Base-by-base conservation (phyloP, 371 early-diverging fungal genomes). In the Mortierella sp. region DNA sequence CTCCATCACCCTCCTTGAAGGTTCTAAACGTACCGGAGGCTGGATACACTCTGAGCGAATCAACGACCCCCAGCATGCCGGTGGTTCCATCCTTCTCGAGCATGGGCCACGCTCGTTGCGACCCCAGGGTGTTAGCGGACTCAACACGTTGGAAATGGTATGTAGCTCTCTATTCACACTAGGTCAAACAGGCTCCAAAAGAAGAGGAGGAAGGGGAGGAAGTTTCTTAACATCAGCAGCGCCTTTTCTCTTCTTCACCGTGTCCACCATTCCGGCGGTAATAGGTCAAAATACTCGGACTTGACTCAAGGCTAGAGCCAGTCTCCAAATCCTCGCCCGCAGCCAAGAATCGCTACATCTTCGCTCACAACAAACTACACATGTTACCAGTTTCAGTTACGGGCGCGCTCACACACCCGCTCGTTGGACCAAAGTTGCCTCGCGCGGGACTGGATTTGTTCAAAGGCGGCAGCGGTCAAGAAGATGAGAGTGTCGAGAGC, bases 61-160 rank as follows among this genome's bases (percentile, higher is more conserved):
- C 10, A 71, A 67, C 5, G 81, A 83, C 13, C 68, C 58, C 19
- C 30, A 24, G 9, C 64, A 68, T 23, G 57, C 64, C 12, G 70
- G 62, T 6, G 66, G 78, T 13, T 65, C 72, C 18, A 61, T 91
- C n/a, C 80, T 95, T 5, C 88, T 91, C 56, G 98, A 98, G 71
- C 81, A 83, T 38, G 98, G 98, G 0, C 96, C 97, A 6, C 84
- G 98, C 28, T 95, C 93, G 5, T 81, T 98, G 58, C 84, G 97
- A 39, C 93, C 95, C 0, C 82, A 80, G 14, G 92, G 93, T n/a
- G 69, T 83, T 16, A 84, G 88, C 46, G 95, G 94, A 19, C 81
- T 86, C 9, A 83, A 90, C 14, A 85, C 92, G 18, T 83, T 96
- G 23, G 94, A 94, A 58, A 82, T 96, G 86, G 94, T 94, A 82